Evolutionary conservation across 139 green algal genomes (phyloP), one percentile per base, ranked within the genome.

Genomic region (Tetraselmis chui): DNA sequence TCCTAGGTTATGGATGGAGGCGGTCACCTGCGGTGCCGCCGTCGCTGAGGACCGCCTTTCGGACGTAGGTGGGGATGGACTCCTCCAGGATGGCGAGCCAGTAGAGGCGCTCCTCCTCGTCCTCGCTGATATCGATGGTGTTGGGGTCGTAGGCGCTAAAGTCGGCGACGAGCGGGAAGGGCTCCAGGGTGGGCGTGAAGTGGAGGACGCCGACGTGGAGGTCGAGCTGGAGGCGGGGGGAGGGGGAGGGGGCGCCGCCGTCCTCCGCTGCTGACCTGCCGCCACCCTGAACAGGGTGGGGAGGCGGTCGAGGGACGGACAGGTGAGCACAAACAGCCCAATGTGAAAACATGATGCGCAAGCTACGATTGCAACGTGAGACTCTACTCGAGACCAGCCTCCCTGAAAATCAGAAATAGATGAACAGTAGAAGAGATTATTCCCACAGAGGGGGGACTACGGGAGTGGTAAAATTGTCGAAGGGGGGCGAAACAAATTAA

Each of bases 141-240:
- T 97, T 95, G 31, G 95, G 95, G 45, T 93, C 89, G 85, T 99
- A 99, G 81, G 87, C 92, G 28, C 81, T 31, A 0, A 83, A 82
- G 83, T 97, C 92, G 0, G 85, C 87, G 59, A 99, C 89, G 84
- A 98, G 86, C 1, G 96, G 96, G 85, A 99, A 99, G 1, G 89
- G 90, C 85, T 97, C 91, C 2, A 91, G 80, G 2, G 79, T 89
- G 22, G 96, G 96, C 5, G 85, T 87, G 87, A 95, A 97, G 81
- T 99, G 97, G 75, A 99, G 92, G 58, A 99, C 95, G 26, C 97
- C 97, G 67, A 99, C 89, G 83, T 97, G 88, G 59, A 97, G 87
- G 45, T 67, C 45, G 45, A 67, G 45, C 59, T 90, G 83, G 80
- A 95, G 90, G 75, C 83, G 84, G 29, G 84, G 75, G 23, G 59